Evolutionary conservation across 331 rosid genomes (phyloP).

Genomic region (Cydonia oblonga): DNA sequence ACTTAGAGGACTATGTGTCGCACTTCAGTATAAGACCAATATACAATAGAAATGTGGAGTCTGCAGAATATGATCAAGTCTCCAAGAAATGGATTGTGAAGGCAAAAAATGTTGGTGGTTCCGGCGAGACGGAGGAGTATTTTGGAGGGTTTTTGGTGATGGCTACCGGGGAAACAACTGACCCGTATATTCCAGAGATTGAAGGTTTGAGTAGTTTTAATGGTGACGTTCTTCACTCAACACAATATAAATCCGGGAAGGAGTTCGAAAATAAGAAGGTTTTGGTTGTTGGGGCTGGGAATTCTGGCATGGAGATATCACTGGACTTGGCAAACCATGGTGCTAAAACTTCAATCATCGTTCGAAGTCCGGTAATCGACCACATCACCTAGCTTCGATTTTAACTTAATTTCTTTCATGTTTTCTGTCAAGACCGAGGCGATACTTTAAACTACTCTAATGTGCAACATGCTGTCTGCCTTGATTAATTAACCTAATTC

Average conservation of each 20-base stretch:
- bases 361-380: constrained; percentile 46
- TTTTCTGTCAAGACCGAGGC: neutral
- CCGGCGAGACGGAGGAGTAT: constrained; percentile 27
- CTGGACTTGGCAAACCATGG: constrained; percentile 42
- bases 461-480: too few relatives aligned
- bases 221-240: constrained; percentile 48
- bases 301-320: constrained; percentile 74
- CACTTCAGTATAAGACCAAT: constrained; percentile 38
- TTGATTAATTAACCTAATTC: too few relatives aligned
- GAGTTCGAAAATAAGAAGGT: constrained; percentile 30
- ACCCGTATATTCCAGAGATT: constrained; percentile 34
- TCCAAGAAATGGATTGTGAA: constrained; percentile 25
- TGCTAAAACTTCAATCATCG: constrained; percentile 48
- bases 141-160: constrained; percentile 39
- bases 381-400: neutral
- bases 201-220: constrained; percentile 31
- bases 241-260: constrained; percentile 31
- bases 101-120: constrained; percentile 12
- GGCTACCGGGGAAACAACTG: constrained; percentile 51
- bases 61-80: constrained; percentile 18
- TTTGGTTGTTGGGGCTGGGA: constrained; percentile 68
- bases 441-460: too few relatives aligned
- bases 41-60: constrained; percentile 30
- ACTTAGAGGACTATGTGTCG: constrained; percentile 29
- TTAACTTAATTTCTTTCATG: neutral